Percentiles rank a stretch among this genome's conserved stretches.
phyloP scores from a whole-genome alignment of 2,329 filamentous ascomycete genomes.

The Diaporthe ampelina region DNA sequence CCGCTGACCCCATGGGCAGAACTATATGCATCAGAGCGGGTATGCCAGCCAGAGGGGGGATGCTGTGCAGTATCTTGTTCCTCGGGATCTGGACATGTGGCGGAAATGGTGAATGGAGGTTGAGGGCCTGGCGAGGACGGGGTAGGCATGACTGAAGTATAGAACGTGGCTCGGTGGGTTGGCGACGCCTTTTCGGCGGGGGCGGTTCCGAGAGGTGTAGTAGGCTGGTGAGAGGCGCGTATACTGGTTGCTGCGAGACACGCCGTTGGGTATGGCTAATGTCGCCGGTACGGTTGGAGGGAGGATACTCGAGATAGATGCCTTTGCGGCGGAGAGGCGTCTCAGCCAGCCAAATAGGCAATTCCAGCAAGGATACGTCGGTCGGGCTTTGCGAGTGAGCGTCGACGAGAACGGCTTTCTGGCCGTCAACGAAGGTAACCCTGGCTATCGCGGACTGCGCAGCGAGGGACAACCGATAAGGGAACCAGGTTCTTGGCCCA shows the following conservation, averaged over 20 bases:
- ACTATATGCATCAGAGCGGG: constrained; percentile 5
- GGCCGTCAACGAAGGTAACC: background rate
- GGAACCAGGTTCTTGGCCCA: background rate
- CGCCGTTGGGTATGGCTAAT: background rate
- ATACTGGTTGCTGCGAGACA: background rate
- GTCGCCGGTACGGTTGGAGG: background rate
- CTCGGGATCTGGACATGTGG: constrained; percentile 41
- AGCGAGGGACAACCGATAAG: background rate
- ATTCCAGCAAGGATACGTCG: background rate
- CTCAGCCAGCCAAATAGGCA: background rate
- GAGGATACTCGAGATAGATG: background rate
- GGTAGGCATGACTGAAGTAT: constrained; percentile 39
- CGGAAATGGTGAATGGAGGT: constrained; percentile 31
- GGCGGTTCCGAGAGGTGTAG: background rate
- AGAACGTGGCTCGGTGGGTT: background rate
- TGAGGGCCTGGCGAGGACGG: constrained; percentile 40
- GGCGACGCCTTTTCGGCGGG: constrained; percentile 8
- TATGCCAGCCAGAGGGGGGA: constrained; percentile 19
- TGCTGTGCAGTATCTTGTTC: constrained; percentile 31
- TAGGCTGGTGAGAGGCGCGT: background rate
- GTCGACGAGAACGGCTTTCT: background rate
- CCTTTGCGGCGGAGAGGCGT: background rate
- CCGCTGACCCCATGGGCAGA: constrained; percentile 7
- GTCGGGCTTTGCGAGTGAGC: background rate
- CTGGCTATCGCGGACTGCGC: constrained; percentile 26